Percentiles rank a stretch among this genome's conserved stretches.
These are phyloP conservation scores for Pyricularia pennisetigena DNA, from an alignment of 2,329 filamentous ascomycete genomes.

Conservation along the genomic window DNA sequence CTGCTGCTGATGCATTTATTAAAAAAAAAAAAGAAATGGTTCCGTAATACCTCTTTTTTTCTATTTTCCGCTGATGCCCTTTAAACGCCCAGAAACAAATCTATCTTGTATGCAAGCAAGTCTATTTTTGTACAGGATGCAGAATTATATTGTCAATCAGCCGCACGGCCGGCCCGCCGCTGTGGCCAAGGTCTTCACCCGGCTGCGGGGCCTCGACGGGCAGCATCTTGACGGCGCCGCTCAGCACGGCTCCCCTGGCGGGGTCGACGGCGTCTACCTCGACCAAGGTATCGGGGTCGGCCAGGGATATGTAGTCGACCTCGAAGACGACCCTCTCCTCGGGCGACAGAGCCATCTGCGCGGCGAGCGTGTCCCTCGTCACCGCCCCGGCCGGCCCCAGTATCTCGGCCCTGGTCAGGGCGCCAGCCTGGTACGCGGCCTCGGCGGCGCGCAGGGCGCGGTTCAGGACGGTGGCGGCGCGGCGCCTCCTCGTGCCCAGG, in stretches of 20 bases:
- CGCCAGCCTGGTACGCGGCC: constrained; percentile 47
- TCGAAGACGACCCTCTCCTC: constrained; percentile 61
- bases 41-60: not conserved
- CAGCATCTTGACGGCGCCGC: constrained; percentile 83
- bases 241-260: constrained; percentile 68
- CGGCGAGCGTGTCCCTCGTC: constrained; percentile 39
- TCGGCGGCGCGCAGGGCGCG: constrained; percentile 64
- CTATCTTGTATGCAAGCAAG: not conserved
- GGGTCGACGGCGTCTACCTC: constrained; percentile 67
- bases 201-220: constrained; percentile 61
- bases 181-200: constrained; percentile 67
- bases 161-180: constrained; percentile 65
- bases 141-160: constrained; percentile 91
- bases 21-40: not conserved
- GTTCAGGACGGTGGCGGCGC: constrained; percentile 64
- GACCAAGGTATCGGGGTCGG: constrained; percentile 73
- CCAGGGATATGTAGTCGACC: constrained; percentile 86
- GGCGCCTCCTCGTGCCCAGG: constrained; percentile 59
- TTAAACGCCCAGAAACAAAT: not conserved
- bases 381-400: constrained; percentile 60
- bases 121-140: constrained; percentile 22
- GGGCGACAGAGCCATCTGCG: constrained; percentile 52
- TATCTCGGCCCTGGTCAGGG: constrained; percentile 50
- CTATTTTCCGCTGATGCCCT: not conserved
- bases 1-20: not conserved